Percentiles rank a stretch among this genome's conserved stretches.
Conservation (phyloP, 306 rosid species). For the Vigna mungo region DNA sequence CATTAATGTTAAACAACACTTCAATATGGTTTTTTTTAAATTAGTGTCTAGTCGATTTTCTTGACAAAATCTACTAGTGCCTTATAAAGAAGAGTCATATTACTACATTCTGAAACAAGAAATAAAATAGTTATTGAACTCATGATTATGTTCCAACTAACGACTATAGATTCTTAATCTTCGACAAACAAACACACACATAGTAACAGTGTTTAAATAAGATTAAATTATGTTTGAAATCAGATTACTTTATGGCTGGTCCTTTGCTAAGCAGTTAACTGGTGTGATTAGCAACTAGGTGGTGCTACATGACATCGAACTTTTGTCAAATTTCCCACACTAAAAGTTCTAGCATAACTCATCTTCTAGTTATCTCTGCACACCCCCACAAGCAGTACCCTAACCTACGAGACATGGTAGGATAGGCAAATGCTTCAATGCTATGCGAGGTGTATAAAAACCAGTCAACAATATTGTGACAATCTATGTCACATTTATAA, state of each 20-base stretch:
- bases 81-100: no score
- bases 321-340: neutral
- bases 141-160: neutral
- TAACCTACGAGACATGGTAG: neutral
- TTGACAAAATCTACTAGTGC: no score
- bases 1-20: neutral
- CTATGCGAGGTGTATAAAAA: neutral
- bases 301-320: neutral
- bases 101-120: neutral
- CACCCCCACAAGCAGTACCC: neutral
- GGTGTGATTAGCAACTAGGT: neutral
- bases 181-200: neutral
- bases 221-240: neutral
- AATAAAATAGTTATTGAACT: neutral
- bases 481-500: neutral
- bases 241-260: neutral
- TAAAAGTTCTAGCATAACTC: neutral
- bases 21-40: no score
- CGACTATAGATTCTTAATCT: neutral
- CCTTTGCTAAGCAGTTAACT: neutral
- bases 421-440: neutral
- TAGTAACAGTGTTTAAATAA: neutral
- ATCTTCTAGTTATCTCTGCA: neutral
- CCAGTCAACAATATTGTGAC: neutral
- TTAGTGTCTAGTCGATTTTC: no score